Conservation (phyloP, 2,329 filamentous ascomycete genomes). For the Coleophoma cylindrospora region DNA sequence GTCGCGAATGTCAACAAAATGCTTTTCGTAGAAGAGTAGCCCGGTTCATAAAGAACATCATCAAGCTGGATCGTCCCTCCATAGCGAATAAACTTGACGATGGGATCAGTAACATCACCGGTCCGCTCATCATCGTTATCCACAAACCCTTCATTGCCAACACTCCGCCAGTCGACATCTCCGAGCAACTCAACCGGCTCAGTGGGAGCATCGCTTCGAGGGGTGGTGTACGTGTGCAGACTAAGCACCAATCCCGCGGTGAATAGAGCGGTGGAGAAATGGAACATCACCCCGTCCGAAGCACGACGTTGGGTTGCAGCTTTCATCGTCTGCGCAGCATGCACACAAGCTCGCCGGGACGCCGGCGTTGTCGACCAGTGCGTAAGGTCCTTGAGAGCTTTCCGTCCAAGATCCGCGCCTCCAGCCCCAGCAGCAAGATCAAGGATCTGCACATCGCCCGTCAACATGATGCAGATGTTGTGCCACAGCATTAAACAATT, state of each 20-base stretch:
- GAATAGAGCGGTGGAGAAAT: slow-evolving; percentile 43
- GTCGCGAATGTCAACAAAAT: slow-evolving; percentile 46
- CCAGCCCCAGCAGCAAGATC: slow-evolving; percentile 45
- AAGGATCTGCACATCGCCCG: slow-evolving; percentile 46
- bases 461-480: slow-evolving; percentile 44
- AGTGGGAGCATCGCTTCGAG: slow-evolving; percentile 8
- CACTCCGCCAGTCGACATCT: slow-evolving; percentile 41
- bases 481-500: slow-evolving; percentile 48
- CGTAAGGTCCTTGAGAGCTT: slow-evolving; percentile 43
- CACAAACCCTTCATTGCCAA: slow-evolving; percentile 38
- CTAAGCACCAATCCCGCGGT: slow-evolving; percentile 45
- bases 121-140: slow-evolving; percentile 10
- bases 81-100: slow-evolving; percentile 39
- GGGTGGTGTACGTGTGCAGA: slow-evolving; percentile 44
- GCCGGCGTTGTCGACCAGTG: slow-evolving; percentile 44
- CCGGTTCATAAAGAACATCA: slow-evolving; percentile 40
- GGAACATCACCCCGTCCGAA: slow-evolving; percentile 45
- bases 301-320: slow-evolving; percentile 44
- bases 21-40: slow-evolving; percentile 44
- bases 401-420: slow-evolving; percentile 38
- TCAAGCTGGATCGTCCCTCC: slow-evolving; percentile 42
- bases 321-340: slow-evolving; percentile 47
- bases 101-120: slow-evolving; percentile 15
- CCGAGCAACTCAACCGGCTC: slow-evolving; percentile 37
- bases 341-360: slow-evolving; percentile 42